These are phyloP conservation scores for Fusarium sp. DNA, from an alignment of 2,329 filamentous ascomycete genomes.

Conservation along the genomic window DNA sequence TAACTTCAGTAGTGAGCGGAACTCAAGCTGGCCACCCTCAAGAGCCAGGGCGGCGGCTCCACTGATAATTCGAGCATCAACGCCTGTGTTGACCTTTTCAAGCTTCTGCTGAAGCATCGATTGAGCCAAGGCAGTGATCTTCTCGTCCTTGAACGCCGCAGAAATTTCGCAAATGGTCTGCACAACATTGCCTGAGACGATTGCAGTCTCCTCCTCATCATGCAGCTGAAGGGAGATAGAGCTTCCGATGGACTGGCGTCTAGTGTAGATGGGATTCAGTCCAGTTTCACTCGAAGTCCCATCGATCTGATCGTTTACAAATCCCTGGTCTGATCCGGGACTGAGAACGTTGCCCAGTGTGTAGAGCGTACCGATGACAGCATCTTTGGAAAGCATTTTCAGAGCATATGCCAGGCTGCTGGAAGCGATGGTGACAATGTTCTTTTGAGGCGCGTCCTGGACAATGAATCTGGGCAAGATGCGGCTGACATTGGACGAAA, in stretches of 20 bases:
- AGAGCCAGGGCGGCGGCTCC: slow-evolving; percentile 84
- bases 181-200: slow-evolving; percentile 89
- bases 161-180: slow-evolving; percentile 94
- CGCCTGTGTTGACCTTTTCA: slow-evolving; percentile 80
- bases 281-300: slow-evolving; percentile 55
- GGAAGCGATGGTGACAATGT: slow-evolving; percentile 81
- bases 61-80: slow-evolving; percentile 87
- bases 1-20: slow-evolving; percentile 86
- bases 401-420: slow-evolving; percentile 85
- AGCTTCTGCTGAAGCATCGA: slow-evolving; percentile 98
- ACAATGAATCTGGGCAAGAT: slow-evolving; percentile 89
- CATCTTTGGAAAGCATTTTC: slow-evolving; percentile 86
- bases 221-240: slow-evolving; percentile 81
- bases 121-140: slow-evolving; percentile 91
- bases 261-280: slow-evolving; percentile 61
- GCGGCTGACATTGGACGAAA: slow-evolving; percentile 80
- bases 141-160: slow-evolving; percentile 81
- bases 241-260: slow-evolving; percentile 74
- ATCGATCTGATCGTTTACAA: slow-evolving; percentile 64
- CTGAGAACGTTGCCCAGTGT: slow-evolving; percentile 96
- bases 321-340: slow-evolving; percentile 68
- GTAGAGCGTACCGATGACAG: slow-evolving; percentile 94
- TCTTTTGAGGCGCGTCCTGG: slow-evolving; percentile 77
- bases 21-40: slow-evolving; percentile 81
- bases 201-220: slow-evolving; percentile 81